Conservation (phyloP, 352 stramenopile species). For the Aphanomyces euteiches region DNA sequence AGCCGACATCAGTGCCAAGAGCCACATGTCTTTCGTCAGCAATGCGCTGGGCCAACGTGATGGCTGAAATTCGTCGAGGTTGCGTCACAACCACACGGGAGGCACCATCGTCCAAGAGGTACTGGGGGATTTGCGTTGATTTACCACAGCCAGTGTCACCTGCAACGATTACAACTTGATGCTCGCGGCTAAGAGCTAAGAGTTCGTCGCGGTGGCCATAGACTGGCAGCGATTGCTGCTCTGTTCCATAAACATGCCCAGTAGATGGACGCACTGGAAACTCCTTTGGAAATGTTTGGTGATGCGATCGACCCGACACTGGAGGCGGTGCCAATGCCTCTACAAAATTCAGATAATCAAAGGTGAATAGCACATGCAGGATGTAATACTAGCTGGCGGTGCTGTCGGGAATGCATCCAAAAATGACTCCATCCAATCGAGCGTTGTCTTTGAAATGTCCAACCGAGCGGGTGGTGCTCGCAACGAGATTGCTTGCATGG, state of each 20-base stretch:
- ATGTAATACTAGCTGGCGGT: background rate
- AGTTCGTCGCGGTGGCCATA: conserved; percentile 62
- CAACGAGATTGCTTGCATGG: conserved; percentile 68
- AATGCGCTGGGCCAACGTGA: conserved; percentile 86
- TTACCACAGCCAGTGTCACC: conserved; percentile 95
- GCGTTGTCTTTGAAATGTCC: conserved; percentile 44
- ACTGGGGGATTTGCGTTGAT: conserved; percentile 91
- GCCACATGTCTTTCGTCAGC: conserved; percentile 68
- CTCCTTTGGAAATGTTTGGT: background rate
- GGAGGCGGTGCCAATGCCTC: background rate
- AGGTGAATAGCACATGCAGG: background rate
- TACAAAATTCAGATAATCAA: background rate
- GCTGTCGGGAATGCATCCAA: background rate
- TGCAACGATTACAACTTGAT: conserved; percentile 90
- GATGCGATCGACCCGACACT: background rate
- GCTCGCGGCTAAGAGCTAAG: conserved; percentile 50
- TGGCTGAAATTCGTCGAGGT: conserved; percentile 88
- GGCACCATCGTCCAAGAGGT: conserved; percentile 81
- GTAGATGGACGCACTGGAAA: background rate
- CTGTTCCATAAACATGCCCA: conserved; percentile 5
- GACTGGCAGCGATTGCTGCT: conserved; percentile 42
- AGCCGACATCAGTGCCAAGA: conserved; percentile 77
- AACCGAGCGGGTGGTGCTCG: conserved; percentile 42
- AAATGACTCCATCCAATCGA: conserved; percentile 45
- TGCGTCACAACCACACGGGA: conserved; percentile 90